Conservation (phyloP, 352 stramenopile species). For the Globisporangium emineosum region DNA sequence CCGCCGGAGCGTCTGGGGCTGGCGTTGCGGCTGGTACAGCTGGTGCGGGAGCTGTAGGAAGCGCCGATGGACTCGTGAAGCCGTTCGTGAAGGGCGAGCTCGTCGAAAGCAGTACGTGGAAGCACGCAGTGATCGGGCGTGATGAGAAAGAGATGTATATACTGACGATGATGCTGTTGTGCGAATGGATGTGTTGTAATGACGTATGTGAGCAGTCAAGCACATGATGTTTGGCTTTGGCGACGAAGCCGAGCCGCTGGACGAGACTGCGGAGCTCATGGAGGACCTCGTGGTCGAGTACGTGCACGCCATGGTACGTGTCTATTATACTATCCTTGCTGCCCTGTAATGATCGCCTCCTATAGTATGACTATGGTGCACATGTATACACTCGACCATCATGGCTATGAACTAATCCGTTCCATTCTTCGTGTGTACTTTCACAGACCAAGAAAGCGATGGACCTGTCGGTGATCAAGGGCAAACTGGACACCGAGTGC, state of each 20-base stretch:
- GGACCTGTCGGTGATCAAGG: constrained; percentile 76
- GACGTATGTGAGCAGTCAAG: constrained; percentile 57
- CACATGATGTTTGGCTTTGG: constrained; percentile 90
- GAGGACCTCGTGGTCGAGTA: constrained; percentile 86
- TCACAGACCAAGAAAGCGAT: constrained; percentile 83
- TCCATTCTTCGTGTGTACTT: neutral
- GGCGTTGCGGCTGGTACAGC: constrained; percentile 9
- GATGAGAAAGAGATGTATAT: neutral
- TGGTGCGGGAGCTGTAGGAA: constrained; percentile 9
- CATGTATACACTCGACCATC: too few relatives aligned
- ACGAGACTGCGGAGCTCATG: constrained; percentile 81
- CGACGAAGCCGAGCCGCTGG: constrained; percentile 62
- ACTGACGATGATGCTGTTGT: neutral
- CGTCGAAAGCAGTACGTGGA: constrained; percentile 72
- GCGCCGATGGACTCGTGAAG: constrained; percentile 39
- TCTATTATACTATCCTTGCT: too few relatives aligned
- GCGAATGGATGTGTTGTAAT: neutral
- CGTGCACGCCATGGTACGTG: constrained; percentile 71
- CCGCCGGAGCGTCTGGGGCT: constrained; percentile 14
- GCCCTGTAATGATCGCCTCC: too few relatives aligned
- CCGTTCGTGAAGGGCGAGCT: constrained; percentile 78
- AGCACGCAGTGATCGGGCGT: neutral
- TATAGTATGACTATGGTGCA: too few relatives aligned
- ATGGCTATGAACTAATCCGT: neutral
- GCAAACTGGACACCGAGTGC: constrained; percentile 85